phyloP scores from a whole-genome alignment of 306 rosid genomes.

The Glycyrrhiza uralensis region DNA sequence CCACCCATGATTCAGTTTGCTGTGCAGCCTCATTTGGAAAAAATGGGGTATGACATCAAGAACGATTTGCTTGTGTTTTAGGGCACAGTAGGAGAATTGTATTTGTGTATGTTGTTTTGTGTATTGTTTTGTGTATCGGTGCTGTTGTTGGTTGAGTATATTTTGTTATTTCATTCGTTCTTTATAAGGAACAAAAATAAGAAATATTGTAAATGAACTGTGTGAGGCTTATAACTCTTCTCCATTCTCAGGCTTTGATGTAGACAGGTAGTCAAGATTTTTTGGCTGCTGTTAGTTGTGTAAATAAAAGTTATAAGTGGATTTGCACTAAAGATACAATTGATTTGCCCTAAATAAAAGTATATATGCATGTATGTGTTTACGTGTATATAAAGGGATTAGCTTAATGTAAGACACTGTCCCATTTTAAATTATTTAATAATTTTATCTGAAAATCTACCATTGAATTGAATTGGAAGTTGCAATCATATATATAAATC shows the following conservation, averaged over 20 bases:
- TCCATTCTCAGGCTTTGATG: neutral
- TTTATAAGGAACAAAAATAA: neutral
- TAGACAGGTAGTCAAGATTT: constrained; percentile 6
- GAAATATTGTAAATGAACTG: neutral
- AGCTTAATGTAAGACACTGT: too few relatives aligned
- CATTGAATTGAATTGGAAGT: too few relatives aligned
- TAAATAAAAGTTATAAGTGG: neutral
- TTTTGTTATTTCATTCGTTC: constrained; percentile 1
- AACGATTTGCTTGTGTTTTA: constrained; percentile 59
- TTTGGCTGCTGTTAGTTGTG: constrained; percentile 6
- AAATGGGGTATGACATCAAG: constrained; percentile 68
- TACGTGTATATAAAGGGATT: too few relatives aligned
- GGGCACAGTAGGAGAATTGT: neutral
- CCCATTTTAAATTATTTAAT: too few relatives aligned
- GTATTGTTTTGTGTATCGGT: neutral
- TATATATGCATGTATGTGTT: too few relatives aligned
- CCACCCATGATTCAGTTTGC: constrained; percentile 88
- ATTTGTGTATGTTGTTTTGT: neutral
- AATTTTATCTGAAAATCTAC: too few relatives aligned
- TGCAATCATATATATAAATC: too few relatives aligned
- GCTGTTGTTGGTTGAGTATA: neutral
- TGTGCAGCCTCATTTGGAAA: constrained; percentile 71
- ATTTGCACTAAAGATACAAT: neutral
- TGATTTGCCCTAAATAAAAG: too few relatives aligned
- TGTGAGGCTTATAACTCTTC: neutral